Evolutionary conservation across 2,329 filamentous ascomycete species (phyloP).

Genomic region (Septoria linicola): DNA sequence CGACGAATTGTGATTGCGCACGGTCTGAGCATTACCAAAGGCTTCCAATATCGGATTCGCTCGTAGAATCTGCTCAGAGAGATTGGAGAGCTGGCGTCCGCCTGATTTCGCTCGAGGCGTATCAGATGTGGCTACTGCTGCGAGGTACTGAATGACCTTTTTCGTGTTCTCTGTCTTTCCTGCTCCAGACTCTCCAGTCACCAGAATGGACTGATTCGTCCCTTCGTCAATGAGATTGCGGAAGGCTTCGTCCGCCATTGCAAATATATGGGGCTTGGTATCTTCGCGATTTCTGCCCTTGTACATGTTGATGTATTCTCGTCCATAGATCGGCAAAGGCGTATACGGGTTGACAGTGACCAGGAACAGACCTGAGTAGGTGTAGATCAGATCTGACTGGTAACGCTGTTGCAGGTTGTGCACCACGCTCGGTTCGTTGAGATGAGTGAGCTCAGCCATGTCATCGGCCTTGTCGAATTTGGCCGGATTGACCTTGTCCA

Average conservation of each 20-base stretch:
- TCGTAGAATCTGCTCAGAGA: constrained; percentile 93
- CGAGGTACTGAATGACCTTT: constrained; percentile 98
- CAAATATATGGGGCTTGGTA: constrained; percentile 94
- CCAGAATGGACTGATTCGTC: constrained; percentile 93
- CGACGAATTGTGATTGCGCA: constrained; percentile 97
- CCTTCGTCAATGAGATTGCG: constrained; percentile 93
- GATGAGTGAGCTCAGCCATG: constrained; percentile 96
- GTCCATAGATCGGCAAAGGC: constrained; percentile 87
- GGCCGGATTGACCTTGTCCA: constrained; percentile 98
- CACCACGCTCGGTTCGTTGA: constrained; percentile 96
- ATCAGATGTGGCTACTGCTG: constrained; percentile 86
- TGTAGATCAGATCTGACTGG: constrained; percentile 92
- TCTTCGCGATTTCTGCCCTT: constrained; percentile 87
- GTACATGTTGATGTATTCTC: constrained; percentile 98
- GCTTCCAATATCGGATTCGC: constrained; percentile 97
- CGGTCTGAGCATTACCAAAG: constrained; percentile 96
- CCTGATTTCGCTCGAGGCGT: constrained; percentile 61
- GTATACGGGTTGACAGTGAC: constrained; percentile 98
- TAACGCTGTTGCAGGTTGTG: constrained; percentile 96
- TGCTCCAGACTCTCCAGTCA: constrained; percentile 95
- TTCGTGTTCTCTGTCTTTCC: constrained; percentile 99
- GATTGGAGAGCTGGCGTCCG: constrained; percentile 70
- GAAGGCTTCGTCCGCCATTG: constrained; percentile 96
- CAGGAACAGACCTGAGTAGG: constrained; percentile 93
- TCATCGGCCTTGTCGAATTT: constrained; percentile 99